Conservation (phyloP, 495 filamentous ascomycete species). For the Aspergillus kassunensis region DNA sequence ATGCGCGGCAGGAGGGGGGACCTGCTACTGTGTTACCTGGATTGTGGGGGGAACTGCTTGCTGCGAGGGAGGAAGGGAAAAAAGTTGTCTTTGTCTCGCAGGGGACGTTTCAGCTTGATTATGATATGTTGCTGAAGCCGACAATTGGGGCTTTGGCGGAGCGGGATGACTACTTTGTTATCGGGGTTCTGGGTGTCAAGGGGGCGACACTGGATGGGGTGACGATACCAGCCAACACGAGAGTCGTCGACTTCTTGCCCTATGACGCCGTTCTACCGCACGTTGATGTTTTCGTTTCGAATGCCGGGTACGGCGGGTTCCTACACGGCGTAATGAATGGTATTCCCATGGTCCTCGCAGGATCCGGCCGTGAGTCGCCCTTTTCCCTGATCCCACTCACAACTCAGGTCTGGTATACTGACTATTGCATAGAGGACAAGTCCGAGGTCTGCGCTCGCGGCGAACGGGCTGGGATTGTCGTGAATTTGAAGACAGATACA, state of each 20-base stretch:
- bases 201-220: background rate
- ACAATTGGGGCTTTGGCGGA: constrained; percentile 1
- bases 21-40: background rate
- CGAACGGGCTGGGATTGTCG: constrained; percentile 7
- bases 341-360: constrained; percentile 5
- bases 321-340: constrained; percentile 5
- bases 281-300: constrained; percentile 4
- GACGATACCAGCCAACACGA: background rate
- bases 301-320: constrained; percentile 6
- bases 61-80: background rate
- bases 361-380: background rate
- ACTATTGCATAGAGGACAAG: constrained; percentile 3
- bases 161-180: background rate
- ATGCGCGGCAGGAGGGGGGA: background rate
- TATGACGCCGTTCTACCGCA: constrained; percentile 5
- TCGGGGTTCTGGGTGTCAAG: background rate
- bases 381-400: too few relatives aligned
- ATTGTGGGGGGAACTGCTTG: background rate
- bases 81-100: constrained; percentile 6
- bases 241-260: background rate
- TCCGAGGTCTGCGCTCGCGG: constrained; percentile 3
- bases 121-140: constrained; percentile 2
- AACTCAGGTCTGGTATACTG: background rate
- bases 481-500: background rate
- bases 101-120: constrained; percentile 4